phyloP scores from a whole-genome alignment of 2,329 filamentous ascomycete species.

The Polytolypa hystricis region DNA sequence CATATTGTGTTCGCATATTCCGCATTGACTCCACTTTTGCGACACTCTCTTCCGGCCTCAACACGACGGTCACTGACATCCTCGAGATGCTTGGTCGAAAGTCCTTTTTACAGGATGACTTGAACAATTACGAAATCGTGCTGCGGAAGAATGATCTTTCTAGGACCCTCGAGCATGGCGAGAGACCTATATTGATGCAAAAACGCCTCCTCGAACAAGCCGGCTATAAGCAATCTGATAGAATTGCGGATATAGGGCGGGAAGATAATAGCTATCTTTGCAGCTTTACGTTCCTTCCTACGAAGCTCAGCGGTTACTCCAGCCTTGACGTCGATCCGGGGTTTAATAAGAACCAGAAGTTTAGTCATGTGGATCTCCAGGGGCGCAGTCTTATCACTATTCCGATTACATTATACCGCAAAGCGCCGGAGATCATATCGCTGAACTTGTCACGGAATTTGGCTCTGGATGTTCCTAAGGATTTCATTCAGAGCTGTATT shows the following conservation, averaged over 20 bases:
- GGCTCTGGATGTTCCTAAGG: slow-evolving; percentile 82
- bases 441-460: slow-evolving; percentile 89
- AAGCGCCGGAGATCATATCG: slow-evolving; percentile 83
- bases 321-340: slow-evolving; percentile 65
- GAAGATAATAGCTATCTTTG: slow-evolving; percentile 97
- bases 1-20: slow-evolving; percentile 93
- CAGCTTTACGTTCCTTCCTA: slow-evolving; percentile 87
- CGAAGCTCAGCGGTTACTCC: slow-evolving; percentile 69
- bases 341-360: slow-evolving; percentile 73
- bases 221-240: slow-evolving; percentile 77
- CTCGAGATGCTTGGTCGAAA: slow-evolving; percentile 88
- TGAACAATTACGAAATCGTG: slow-evolving; percentile 92
- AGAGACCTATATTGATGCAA: slow-evolving; percentile 82
- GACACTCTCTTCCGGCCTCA: slow-evolving; percentile 73
- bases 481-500: slow-evolving; percentile 89
- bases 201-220: slow-evolving; percentile 84
- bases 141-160: slow-evolving; percentile 86
- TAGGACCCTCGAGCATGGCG: slow-evolving; percentile 63
- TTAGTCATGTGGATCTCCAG: slow-evolving; percentile 85
- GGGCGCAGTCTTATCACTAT: slow-evolving; percentile 89
- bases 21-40: slow-evolving; percentile 88
- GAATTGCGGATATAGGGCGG: slow-evolving; percentile 82
- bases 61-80: slow-evolving; percentile 76
- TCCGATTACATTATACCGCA: slow-evolving; percentile 85
- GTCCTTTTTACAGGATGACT: slow-evolving; percentile 77